A percentile compares a stretch with the other conserved stretches of the same genome.
Conservation (phyloP, 768 basidiomycete species). For the Boletales sp. region DNA sequence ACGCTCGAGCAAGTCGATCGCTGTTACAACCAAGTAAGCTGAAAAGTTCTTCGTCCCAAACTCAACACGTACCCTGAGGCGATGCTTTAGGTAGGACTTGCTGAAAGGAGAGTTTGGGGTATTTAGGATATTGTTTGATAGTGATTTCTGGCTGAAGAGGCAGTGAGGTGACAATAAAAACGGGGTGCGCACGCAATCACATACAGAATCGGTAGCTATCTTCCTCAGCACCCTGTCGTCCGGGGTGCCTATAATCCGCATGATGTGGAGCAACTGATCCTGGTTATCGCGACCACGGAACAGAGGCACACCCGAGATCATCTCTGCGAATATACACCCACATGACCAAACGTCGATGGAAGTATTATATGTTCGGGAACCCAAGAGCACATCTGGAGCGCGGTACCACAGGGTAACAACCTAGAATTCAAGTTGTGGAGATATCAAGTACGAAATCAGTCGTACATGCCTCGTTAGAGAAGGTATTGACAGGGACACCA, state of each 20-base stretch:
- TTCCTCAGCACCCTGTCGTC: constrained; percentile 84
- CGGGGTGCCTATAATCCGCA: constrained; percentile 95
- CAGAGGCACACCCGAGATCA: constrained; percentile 96
- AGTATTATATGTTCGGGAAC: constrained; percentile 95
- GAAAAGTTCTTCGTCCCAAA: not conserved
- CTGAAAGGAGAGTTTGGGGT: constrained; percentile 77
- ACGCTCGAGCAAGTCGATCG: constrained; percentile 90
- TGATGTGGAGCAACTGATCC: constrained; percentile 96
- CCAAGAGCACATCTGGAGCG: constrained; percentile 95
- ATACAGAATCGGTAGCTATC: constrained; percentile 84
- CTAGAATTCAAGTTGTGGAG: constrained; percentile 36
- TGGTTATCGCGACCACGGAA: constrained; percentile 97
- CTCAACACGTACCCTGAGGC: constrained; percentile 56
- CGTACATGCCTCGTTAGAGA: constrained; percentile 81
- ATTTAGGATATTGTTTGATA: constrained; percentile 82
- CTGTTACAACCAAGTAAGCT: constrained; percentile 32
- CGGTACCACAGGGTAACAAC: constrained; percentile 99
- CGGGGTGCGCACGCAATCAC: constrained; percentile 20
- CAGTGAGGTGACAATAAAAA: constrained; percentile 5
- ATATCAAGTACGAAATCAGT: not conserved
- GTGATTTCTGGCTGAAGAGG: constrained; percentile 69
- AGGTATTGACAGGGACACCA: constrained; percentile 98
- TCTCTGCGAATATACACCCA: constrained; percentile 99
- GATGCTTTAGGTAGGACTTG: constrained; percentile 85
- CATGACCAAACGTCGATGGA: constrained; percentile 99